Base-by-base conservation (phyloP, 1,139 yeast genomes). In the Protomyces inundatus region DNA sequence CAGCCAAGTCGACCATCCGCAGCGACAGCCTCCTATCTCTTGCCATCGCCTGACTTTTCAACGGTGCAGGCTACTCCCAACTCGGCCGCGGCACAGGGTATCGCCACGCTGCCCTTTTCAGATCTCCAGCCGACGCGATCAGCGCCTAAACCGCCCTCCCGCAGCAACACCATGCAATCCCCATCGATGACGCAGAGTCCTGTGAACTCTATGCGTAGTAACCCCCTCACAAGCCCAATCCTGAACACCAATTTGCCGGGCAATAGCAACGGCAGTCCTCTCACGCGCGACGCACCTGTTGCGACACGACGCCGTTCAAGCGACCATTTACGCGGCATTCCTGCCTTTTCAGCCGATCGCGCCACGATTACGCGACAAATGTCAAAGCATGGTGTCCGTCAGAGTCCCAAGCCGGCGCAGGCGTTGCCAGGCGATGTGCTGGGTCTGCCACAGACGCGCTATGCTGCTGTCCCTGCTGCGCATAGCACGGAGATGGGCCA, bases 141-240 rank as follows among this genome's bases (percentile, higher is more conserved):
- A 3, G 66, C 66, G 4, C 66, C 66, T 2, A 58, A 54, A 32
- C 66, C 66, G 6, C 66, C 66, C 5, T 42, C 48, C 9, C 48
- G 48, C 48, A 42, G 48, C 48, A 42, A 42, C 9, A 42, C 48
- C 12, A 23, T 42, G 9, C 48, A 42, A 16, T 16, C 16, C 10
- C 16, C 48, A 16, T 12, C 39, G 39, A 16, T 33, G 10, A 35
- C 46, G 7, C 37, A 35, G 37, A 14, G 4, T 35, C 30, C 54
- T 7, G 52, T 30, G 5, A 12, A 37, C 12, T 23, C 23, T 23
- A 23, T 23, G 23, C 23, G 23, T 23, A 23, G 23, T 2, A 23
- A 23, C 23, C 23, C 23, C 2, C 23, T 23, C 23, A 7, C 39
- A 59, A 10, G 36, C 16, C 39, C 33, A 9, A 10, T 54, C 12